Evolutionary conservation across 2,329 filamentous ascomycete genomes (phyloP).

Genomic region (Aureobasidium melanogenum): DNA sequence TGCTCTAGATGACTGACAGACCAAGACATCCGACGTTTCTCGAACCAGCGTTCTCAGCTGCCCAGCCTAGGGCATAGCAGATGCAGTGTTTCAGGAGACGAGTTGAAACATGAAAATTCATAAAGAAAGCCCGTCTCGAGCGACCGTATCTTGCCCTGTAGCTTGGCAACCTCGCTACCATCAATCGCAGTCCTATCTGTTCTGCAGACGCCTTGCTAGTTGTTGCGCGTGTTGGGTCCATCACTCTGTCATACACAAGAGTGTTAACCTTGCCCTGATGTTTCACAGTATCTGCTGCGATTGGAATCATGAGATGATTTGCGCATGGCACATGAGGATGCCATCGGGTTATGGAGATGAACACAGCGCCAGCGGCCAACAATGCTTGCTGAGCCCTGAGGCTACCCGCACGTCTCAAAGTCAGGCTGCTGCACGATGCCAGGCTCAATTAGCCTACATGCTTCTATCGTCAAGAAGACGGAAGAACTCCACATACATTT

Average conservation of each 20-base stretch:
- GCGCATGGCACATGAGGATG: not conserved
- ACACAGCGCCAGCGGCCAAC: not conserved
- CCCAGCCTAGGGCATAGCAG: not conserved
- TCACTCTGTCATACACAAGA: not conserved
- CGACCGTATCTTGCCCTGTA: not conserved
- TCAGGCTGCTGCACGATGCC: not conserved
- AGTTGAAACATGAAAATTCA: not conserved
- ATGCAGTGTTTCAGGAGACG: slow-evolving; percentile 5
- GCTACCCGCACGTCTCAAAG: not conserved
- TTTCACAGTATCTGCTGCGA: not conserved
- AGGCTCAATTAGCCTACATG: not conserved
- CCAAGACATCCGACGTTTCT: not conserved
- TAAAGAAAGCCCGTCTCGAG: not conserved
- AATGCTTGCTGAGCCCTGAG: not conserved
- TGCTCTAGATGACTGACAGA: not conserved
- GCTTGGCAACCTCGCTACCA: not conserved
- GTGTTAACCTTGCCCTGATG: not conserved
- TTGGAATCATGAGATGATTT: not conserved
- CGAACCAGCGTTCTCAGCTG: not conserved
- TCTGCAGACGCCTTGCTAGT: not conserved
- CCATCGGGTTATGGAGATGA: too few relatives aligned
- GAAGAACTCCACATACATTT: not conserved
- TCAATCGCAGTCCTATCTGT: not conserved
- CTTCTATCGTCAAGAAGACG: not conserved
- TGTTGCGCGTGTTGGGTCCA: not conserved